Conservation (phyloP, 2,329 filamentous ascomycete species). For the Penicillium polonicum region DNA sequence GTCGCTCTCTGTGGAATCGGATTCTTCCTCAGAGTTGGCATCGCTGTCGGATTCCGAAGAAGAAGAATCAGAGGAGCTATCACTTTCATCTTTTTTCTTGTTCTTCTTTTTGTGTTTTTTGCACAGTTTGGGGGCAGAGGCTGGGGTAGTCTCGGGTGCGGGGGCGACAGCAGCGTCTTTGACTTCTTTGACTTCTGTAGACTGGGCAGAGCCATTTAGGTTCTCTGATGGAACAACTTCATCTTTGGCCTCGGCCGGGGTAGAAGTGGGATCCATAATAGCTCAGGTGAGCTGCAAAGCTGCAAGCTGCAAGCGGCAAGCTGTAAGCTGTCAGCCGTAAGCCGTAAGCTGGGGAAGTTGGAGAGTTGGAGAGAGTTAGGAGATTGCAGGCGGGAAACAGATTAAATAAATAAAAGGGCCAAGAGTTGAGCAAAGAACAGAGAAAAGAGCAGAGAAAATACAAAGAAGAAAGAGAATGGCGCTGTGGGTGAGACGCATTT, state of each 20-base stretch:
- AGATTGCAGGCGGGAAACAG: not conserved
- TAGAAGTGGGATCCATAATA: constrained; percentile 24
- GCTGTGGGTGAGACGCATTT: constrained; percentile 14
- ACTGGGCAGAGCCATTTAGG: constrained; percentile 17
- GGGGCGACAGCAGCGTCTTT: constrained; percentile 16
- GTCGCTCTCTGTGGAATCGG: constrained; percentile 17
- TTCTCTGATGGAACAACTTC: constrained; percentile 32
- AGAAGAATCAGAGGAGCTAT: constrained; percentile 24
- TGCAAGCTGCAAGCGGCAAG: not conserved
- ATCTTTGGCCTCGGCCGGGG: constrained; percentile 29
- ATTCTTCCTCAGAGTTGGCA: constrained; percentile 16
- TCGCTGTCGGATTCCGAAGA: constrained; percentile 23
- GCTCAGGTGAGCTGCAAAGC: not conserved
- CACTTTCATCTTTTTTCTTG: constrained; percentile 14
- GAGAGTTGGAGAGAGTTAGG: not conserved
- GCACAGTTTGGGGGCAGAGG: constrained; percentile 25
- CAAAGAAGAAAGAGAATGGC: constrained; percentile 8
- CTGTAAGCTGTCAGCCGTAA: not conserved
- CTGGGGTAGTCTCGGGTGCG: constrained; percentile 22
- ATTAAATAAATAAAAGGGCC: not conserved
- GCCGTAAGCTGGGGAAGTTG: not conserved
- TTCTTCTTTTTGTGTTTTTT: constrained; percentile 34
- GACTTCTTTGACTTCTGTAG: constrained; percentile 10
- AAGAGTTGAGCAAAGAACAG: not conserved
- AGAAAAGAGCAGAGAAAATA: not conserved